Evolutionary conservation across 2,329 filamentous ascomycete genomes (phyloP), one percentile per base, ranked within the genome.

Genomic region (Aspergillus calidoustus): DNA sequence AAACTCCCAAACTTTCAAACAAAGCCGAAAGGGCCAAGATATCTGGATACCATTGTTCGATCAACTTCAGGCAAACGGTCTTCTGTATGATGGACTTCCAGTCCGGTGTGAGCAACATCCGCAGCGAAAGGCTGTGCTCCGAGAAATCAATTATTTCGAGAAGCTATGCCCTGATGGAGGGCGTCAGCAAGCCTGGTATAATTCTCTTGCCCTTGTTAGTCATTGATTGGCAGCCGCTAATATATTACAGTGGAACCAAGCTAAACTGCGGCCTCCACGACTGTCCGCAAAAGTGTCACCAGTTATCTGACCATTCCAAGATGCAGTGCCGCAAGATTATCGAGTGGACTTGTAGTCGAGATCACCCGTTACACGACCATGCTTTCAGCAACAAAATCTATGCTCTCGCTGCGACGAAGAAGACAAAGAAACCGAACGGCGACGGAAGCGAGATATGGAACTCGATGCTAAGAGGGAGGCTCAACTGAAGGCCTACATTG

Each of bases 81-180:
- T 84, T 48, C 66, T 91, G 0, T 84, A 86, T 54, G 83, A 88
- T 57, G 89, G 89, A 0, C 73, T 91, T 0, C 86, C 86, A 0
- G 80, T 90, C 0, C 74, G 77, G 7, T 91, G 89, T 61, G 81
- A 87, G 62, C 81, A 82, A 19, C 89, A 91, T 67, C 84, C 84
- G 0, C 73, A 84, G 0, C 81, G 71, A 19, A 79, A 64, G 0
- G 77, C 80, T 0, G 41, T 87, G 0, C 66, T 92, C 0, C 73
- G 72, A 2, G 72, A 71, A 0, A 81, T 83, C 0, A 71, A 81
- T 0, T 86, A 91, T 47, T 93, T 93, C 68, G 83, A 87, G 3
- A 71, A 63, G 0, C 74, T 83, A 19, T 89, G 85, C 44, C 90
- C 90, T 0, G 89, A 93, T 69, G 90, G 91, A 4, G 91, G 91